Evolutionary conservation across 2,329 filamentous ascomycete species (phyloP).

Genomic region (Orbilia blumenaviensis): DNA sequence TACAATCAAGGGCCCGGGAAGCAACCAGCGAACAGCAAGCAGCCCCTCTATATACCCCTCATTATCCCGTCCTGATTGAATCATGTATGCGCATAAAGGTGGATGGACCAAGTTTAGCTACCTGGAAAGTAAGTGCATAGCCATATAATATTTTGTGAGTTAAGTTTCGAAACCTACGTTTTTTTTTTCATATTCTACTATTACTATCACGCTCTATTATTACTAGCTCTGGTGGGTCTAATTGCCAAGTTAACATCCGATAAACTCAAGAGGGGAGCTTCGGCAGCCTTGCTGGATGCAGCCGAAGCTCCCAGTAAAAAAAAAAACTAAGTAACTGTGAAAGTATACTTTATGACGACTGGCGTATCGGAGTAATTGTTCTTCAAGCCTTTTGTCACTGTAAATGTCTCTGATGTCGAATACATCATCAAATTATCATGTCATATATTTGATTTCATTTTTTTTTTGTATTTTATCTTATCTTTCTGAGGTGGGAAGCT

Average conservation of each 20-base stretch:
- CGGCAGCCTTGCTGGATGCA: constrained; percentile 3
- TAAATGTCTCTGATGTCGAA: too few relatives aligned
- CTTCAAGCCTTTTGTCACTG: too few relatives aligned
- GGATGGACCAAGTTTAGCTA: too few relatives aligned
- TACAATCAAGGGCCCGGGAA: too few relatives aligned
- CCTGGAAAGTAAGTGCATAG: too few relatives aligned
- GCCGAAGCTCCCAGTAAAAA: not conserved
- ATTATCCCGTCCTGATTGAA: too few relatives aligned
- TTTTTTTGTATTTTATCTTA: not conserved
- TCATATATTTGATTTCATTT: not conserved
- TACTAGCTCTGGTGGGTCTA: not conserved
- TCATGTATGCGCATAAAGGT: too few relatives aligned
- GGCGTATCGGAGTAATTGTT: too few relatives aligned
- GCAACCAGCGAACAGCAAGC: too few relatives aligned
- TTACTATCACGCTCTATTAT: not conserved
- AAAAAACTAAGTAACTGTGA: not conserved
- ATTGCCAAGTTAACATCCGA: not conserved
- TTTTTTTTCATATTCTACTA: not conserved
- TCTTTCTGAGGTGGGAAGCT: too few relatives aligned
- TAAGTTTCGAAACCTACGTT: not conserved
- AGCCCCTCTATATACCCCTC: not conserved
- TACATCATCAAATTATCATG: not conserved
- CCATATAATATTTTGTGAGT: too few relatives aligned
- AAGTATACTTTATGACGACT: too few relatives aligned
- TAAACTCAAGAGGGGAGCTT: not conserved